phyloP scores from a whole-genome alignment of 129 eudicot genomes.

The Mikania micrantha region DNA sequence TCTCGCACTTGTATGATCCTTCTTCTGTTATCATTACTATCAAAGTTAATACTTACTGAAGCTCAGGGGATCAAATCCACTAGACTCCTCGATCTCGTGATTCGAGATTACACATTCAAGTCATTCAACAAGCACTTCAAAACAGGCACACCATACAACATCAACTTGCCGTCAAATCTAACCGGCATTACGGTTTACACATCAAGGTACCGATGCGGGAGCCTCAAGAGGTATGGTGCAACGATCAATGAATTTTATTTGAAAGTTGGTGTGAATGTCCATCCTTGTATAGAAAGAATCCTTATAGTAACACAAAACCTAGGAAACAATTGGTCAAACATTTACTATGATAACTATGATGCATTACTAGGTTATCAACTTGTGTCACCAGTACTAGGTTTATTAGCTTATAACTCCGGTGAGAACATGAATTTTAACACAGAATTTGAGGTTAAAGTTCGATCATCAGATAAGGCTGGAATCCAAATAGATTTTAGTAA shows the following conservation, averaged over 20 bases:
- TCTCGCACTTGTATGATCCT: constrained; percentile 18
- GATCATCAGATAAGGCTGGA: constrained; percentile 31
- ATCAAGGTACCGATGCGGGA: constrained; percentile 72
- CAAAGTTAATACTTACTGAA: constrained; percentile 21
- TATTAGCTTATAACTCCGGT: constrained; percentile 73
- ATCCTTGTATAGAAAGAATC: constrained; percentile 75
- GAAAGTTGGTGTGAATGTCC: constrained; percentile 40
- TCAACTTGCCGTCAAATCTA: constrained; percentile 64
- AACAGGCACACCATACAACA: constrained; percentile 56
- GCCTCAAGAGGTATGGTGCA: constrained; percentile 81
- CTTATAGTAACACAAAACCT: constrained; percentile 67
- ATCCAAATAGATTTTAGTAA: constrained; percentile 60
- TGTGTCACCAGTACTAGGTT: constrained; percentile 76
- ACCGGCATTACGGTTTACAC: constrained; percentile 64
- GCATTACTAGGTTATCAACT: constrained; percentile 68
- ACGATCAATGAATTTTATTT: constrained; percentile 54
- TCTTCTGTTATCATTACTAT: constrained; percentile 32
- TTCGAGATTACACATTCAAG: constrained; percentile 75
- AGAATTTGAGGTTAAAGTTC: constrained; percentile 55
- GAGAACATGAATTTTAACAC: constrained; percentile 32
- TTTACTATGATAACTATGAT: constrained; percentile 59
- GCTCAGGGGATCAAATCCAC: constrained; percentile 67
- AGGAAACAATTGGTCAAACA: constrained; percentile 71
- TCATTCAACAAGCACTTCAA: constrained; percentile 39
- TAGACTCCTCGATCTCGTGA: constrained; percentile 67